Percentiles rank a stretch among this genome's conserved stretches.
Conservation (phyloP, 2,329 filamentous ascomycete genomes). For the Fusarium secorum region DNA sequence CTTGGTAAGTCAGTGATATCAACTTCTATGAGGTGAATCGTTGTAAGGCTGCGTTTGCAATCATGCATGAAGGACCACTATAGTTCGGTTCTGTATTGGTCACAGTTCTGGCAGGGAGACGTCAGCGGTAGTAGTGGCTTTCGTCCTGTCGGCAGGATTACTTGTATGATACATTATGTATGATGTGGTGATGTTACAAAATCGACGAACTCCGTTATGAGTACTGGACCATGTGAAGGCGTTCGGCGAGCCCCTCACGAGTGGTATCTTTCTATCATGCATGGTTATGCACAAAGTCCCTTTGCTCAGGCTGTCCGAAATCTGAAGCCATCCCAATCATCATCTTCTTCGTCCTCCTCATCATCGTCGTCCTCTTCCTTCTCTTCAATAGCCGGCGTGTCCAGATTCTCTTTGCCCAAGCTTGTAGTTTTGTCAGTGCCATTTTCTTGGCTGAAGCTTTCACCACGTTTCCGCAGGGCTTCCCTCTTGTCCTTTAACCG, state of each 20-base stretch:
- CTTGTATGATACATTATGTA: slow-evolving; percentile 43
- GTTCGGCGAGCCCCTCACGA: background rate
- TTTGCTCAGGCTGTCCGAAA: slow-evolving; percentile 47
- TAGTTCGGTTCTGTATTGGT: background rate
- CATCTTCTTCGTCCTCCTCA: slow-evolving; percentile 59
- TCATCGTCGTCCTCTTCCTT: slow-evolving; percentile 59
- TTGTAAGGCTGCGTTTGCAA: background rate
- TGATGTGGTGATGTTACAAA: slow-evolving; percentile 37
- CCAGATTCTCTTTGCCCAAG: slow-evolving; percentile 43
- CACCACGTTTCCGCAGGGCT: slow-evolving; percentile 60
- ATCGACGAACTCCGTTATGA: slow-evolving; percentile 11
- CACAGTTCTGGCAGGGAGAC: slow-evolving; percentile 1
- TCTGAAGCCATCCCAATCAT: slow-evolving; percentile 68
- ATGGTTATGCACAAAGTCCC: background rate
- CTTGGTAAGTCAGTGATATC: slow-evolving; percentile 31
- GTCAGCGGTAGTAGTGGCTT: background rate
- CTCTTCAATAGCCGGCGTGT: slow-evolving; percentile 46
- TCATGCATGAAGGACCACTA: background rate
- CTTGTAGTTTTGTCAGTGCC: slow-evolving; percentile 32
- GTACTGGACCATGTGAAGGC: background rate
- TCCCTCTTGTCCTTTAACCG: slow-evolving; percentile 76
- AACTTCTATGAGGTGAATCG: background rate
- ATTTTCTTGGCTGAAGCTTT: slow-evolving; percentile 42
- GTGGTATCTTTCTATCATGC: background rate
- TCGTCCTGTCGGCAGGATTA: slow-evolving; percentile 11